These are phyloP conservation scores for Tylopilus subfusipes DNA, from an alignment of 768 basidiomycete species.

Conservation along the genomic window DNA sequence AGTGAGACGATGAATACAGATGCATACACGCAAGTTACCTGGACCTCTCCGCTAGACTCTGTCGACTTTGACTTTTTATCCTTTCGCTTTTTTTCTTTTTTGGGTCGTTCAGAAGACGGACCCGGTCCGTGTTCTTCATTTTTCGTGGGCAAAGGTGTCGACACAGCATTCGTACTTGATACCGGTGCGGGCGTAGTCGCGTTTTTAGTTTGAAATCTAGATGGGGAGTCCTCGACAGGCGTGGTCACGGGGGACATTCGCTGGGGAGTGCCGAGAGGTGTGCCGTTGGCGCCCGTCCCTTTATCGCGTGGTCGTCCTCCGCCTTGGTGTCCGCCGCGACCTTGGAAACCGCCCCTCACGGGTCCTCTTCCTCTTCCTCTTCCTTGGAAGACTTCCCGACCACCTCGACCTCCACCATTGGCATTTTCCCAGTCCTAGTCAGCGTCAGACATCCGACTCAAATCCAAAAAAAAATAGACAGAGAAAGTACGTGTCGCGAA, in stretches of 20 bases:
- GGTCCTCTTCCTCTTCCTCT: conserved; percentile 36
- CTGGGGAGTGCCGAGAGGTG: conserved; percentile 62
- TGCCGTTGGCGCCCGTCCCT: conserved; percentile 65
- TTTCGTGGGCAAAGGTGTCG: neutral
- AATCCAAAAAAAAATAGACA: neutral
- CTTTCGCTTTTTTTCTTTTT: conserved; percentile 22
- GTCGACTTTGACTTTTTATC: conserved; percentile 17
- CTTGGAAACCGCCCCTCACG: conserved; percentile 32
- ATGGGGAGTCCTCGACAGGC: conserved; percentile 11
- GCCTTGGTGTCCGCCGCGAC: conserved; percentile 26
- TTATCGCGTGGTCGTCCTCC: conserved; percentile 20
- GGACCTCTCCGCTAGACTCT: neutral
- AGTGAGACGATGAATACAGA: conserved; percentile 5
- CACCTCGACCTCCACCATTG: neutral
- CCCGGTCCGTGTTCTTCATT: neutral
- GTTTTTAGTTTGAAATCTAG: neutral
- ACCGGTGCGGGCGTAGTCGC: neutral
- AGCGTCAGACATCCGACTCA: neutral
- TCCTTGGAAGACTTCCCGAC: conserved; percentile 13
- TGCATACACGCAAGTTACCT: conserved; percentile 15
- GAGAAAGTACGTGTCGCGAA: neutral
- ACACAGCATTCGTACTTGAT: neutral
- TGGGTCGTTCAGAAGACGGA: conserved; percentile 4
- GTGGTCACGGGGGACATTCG: conserved; percentile 46
- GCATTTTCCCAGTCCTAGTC: neutral